Conservation (phyloP, 768 basidiomycete genomes). For the Leucosporidium yakuticum region DNA sequence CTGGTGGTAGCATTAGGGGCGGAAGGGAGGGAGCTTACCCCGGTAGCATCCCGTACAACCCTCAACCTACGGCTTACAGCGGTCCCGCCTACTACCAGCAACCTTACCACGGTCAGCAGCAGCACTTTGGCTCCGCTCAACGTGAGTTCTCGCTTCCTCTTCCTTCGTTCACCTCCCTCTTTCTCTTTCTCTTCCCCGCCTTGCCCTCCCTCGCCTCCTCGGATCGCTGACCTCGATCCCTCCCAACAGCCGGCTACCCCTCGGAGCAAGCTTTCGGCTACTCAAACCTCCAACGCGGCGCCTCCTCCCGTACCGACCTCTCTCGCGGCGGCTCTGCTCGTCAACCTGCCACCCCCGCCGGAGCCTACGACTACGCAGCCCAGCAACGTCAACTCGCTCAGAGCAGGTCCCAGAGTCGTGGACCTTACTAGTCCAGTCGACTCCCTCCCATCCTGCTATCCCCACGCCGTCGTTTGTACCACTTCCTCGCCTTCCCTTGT, state of each 20-base stretch:
- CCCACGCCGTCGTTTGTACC: too few relatives aligned
- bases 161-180: neutral
- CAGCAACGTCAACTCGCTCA: neutral
- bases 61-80: too few relatives aligned
- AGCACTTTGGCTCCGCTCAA: neutral
- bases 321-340: neutral
- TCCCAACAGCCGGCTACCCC: neutral
- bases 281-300: conserved; percentile 5
- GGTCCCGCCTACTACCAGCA: too few relatives aligned
- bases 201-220: neutral
- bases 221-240: neutral
- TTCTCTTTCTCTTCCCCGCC: neutral
- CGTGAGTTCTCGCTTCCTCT: neutral
- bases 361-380: neutral
- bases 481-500: too few relatives aligned
- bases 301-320: neutral
- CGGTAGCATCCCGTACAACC: too few relatives aligned
- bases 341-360: neutral
- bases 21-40: too few relatives aligned
- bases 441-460: too few relatives aligned
- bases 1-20: too few relatives aligned
- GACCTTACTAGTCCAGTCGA: too few relatives aligned
- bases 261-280: conserved; percentile 1
- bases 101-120: too few relatives aligned
- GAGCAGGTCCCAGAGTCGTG: too few relatives aligned